Conservation (phyloP, 2,329 filamentous ascomycete species). For the Phialophora macrospora region DNA sequence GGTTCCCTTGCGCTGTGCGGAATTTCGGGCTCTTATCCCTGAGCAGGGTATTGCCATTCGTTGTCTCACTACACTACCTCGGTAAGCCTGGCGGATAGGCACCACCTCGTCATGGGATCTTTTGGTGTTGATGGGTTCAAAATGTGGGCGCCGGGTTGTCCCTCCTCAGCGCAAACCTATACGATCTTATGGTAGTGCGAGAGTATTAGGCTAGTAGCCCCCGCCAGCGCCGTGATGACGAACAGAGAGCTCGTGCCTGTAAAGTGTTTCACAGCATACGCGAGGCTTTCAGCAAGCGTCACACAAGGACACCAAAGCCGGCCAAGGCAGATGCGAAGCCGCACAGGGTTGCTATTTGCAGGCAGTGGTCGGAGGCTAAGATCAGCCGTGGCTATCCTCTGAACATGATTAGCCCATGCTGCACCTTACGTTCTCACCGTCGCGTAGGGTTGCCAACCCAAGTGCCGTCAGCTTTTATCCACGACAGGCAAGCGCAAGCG, state of each 20-base stretch:
- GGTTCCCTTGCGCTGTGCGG: slow-evolving; percentile 1
- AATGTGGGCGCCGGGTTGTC: not conserved
- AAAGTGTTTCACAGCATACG: slow-evolving; percentile 1
- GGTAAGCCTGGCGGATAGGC: slow-evolving; percentile 7
- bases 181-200: not conserved
- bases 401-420: slow-evolving; percentile 10
- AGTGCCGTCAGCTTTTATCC: slow-evolving; percentile 15
- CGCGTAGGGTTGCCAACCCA: slow-evolving; percentile 9
- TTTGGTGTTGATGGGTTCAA: slow-evolving; percentile 7
- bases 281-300: slow-evolving; percentile 7
- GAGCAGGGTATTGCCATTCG: not conserved
- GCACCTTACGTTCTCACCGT: slow-evolving; percentile 10
- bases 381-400: slow-evolving; percentile 10
- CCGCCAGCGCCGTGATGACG: too few relatives aligned
- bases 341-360: slow-evolving; percentile 22
- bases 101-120: slow-evolving; percentile 15
- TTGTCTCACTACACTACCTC: slow-evolving; percentile 12
- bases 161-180: not conserved
- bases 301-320: not conserved
- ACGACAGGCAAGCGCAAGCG: slow-evolving; percentile 29
- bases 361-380: slow-evolving; percentile 18
- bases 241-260: slow-evolving; percentile 4
- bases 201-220: slow-evolving; percentile 11
- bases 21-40: slow-evolving; percentile 12
- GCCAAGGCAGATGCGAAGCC: slow-evolving; percentile 2